Evolutionary conservation across 176 grass and related monocot genomes (phyloP), one percentile per base, ranked within the genome.

Genomic region (Metroxylon sagu): DNA sequence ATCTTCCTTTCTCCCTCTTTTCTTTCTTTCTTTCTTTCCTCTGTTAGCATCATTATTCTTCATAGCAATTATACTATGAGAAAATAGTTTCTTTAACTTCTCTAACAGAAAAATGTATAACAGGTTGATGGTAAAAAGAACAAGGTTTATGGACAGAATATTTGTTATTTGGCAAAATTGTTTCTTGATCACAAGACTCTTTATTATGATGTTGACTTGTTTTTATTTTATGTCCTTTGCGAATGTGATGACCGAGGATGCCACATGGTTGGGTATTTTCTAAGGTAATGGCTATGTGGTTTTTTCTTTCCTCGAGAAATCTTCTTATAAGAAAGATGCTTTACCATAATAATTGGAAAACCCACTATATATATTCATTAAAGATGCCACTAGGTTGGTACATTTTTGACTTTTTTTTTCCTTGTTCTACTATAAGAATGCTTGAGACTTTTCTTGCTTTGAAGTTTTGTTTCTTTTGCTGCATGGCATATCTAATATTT

Each of bases 61-160:
- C 3, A 56, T 6, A 12, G 35, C 35, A 14, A 43, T 43, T 43
- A 43, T 43, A 43, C 35, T 43, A 43, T 12, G 35, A 43, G 35
- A 43, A 12, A 7, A 43, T 14, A 43, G 35, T 10, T 14, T 55
- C 54, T 48, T 29, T 53, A 18, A 14, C 19, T 26, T 16, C 26
- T 25, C 27, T 63, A 16, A 54, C 39, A 17, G 29, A 63, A 62
- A 14, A 14, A 17, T 26, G 14, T 55, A 5, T 23, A 30, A 49
- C 84, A 98, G 94, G 88, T 98, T 64, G 94, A 98, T 83, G 94
- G 94, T 63, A 92, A 98, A 82, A 98, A 98, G 73, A 93, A 93
- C 62, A 98, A 89, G 77, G 85, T 98, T 75, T 98, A 93, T 60
- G 88, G 94, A 50, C 88, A 98, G 64, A 98, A 98, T 67, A 81